These are phyloP conservation scores for Trichoderma erinaceum DNA, from an alignment of 495 filamentous ascomycete species.

Conservation along the genomic window DNA sequence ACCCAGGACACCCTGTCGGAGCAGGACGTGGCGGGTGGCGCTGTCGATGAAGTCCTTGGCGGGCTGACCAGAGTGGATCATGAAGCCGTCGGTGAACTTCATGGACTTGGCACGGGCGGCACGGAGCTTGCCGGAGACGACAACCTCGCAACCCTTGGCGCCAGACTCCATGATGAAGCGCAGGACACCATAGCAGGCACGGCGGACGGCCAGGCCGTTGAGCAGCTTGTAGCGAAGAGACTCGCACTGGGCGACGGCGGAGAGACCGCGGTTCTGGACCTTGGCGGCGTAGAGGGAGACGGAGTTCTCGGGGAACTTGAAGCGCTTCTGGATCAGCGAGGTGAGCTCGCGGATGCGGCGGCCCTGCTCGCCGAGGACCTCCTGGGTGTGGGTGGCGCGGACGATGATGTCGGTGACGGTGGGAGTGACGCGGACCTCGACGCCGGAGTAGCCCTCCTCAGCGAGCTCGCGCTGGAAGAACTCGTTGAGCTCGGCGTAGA, in stretches of 20 bases:
- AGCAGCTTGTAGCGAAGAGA: conserved; percentile 99
- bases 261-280: conserved; percentile 99
- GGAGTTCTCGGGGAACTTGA: conserved; percentile 99
- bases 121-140: conserved; percentile 96
- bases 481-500: conserved; percentile 99
- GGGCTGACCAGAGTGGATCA: conserved; percentile 99
- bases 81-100: conserved; percentile 99
- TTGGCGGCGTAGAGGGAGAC: conserved; percentile 99
- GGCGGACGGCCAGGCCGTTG: conserved; percentile 94
- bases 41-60: conserved; percentile 99
- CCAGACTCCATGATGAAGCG: conserved; percentile 99
- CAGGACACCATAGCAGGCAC: conserved; percentile 98
- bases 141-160: conserved; percentile 99
- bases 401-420: conserved; percentile 99
- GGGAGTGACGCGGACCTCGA: conserved; percentile 98
- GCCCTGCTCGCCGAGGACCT: conserved; percentile 98
- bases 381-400: conserved; percentile 99
- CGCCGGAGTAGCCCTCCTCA: conserved; percentile 99
- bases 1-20: conserved; percentile 97
- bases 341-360: conserved; percentile 99
- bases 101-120: conserved; percentile 99
- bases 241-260: conserved; percentile 99
- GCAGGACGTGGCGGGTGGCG: conserved; percentile 96
- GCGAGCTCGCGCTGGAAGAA: conserved; percentile 99
- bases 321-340: conserved; percentile 99